phyloP scores from a whole-genome alignment of 768 basidiomycete genomes.

The Xerocomellus chrysenteron region DNA sequence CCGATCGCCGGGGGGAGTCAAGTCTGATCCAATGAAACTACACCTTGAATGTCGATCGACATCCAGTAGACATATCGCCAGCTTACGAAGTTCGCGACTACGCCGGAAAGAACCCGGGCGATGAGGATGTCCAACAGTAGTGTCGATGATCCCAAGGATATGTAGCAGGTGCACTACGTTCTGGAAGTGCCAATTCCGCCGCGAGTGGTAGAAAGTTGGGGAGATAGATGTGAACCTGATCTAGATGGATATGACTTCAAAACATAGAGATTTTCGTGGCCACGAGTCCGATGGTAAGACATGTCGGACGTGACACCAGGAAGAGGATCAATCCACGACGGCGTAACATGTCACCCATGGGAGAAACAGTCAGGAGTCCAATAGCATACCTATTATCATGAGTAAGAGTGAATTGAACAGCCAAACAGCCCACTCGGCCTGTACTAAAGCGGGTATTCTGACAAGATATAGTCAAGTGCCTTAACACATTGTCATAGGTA shows the following conservation, averaged over 20 bases:
- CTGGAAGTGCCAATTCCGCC: constrained; percentile 75
- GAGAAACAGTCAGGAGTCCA: constrained; percentile 70
- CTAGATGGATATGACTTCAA: constrained; percentile 66
- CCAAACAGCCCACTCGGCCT: constrained; percentile 53
- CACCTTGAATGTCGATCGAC: constrained; percentile 62
- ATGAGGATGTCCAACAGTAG: constrained; percentile 70
- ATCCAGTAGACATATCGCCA: constrained; percentile 78
- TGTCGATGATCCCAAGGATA: constrained; percentile 68
- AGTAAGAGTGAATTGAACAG: neutral
- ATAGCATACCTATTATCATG: constrained; percentile 52
- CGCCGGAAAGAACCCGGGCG: constrained; percentile 68
- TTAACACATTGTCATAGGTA: constrained; percentile 33
- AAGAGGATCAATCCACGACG: constrained; percentile 67
- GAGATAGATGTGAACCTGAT: constrained; percentile 65
- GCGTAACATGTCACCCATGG: constrained; percentile 78
- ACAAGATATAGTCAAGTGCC: constrained; percentile 14
- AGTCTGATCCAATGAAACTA: constrained; percentile 57
- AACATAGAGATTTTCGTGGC: constrained; percentile 53
- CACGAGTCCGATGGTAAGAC: constrained; percentile 69
- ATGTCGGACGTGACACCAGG: constrained; percentile 51
- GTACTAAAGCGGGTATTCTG: constrained; percentile 62
- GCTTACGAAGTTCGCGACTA: constrained; percentile 65
- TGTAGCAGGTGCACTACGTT: constrained; percentile 64
- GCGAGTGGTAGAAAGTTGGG: constrained; percentile 62
- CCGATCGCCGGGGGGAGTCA: constrained; percentile 74